Conservation (phyloP, 2,329 filamentous ascomycete species). For the Penicillium concentricum region DNA sequence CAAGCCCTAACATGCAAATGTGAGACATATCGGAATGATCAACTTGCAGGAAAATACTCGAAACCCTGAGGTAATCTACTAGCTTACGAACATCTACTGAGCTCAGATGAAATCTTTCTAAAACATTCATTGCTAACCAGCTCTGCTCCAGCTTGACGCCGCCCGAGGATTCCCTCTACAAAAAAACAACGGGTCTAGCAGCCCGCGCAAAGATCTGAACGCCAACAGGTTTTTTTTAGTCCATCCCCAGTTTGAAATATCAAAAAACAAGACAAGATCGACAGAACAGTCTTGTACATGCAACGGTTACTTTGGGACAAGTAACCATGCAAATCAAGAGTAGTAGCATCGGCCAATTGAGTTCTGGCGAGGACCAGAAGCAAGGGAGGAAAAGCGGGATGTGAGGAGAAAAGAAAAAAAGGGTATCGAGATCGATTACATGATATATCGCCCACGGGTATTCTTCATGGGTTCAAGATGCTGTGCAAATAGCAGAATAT, state of each 20-base stretch:
- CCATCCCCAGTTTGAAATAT: constrained; percentile 4
- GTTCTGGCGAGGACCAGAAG: constrained; percentile 18
- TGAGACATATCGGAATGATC: background rate
- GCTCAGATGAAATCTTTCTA: background rate
- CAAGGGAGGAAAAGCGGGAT: constrained; percentile 17
- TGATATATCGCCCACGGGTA: constrained; percentile 12
- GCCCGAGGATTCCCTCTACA: constrained; percentile 17
- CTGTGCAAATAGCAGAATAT: constrained; percentile 15
- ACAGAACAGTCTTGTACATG: constrained; percentile 10
- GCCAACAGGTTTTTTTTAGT: constrained; percentile 15
- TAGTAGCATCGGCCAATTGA: constrained; percentile 3
- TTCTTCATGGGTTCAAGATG: constrained; percentile 8
- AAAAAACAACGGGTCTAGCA: constrained; percentile 12
- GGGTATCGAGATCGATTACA: constrained; percentile 33
- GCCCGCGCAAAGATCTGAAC: constrained; percentile 17
- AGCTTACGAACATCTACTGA: background rate
- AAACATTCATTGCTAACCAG: constrained; percentile 18
- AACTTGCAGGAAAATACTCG: too few species aligned
- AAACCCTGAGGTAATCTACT: background rate
- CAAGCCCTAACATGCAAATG: background rate
- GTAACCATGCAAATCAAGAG: background rate
- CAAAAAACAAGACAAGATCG: constrained; percentile 4
- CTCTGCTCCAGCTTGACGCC: constrained; percentile 22
- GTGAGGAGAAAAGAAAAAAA: constrained; percentile 16
- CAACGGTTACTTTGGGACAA: constrained; percentile 14